phyloP scores from a whole-genome alignment of 208 protist species.

The Crithidia sp. region DNA sequence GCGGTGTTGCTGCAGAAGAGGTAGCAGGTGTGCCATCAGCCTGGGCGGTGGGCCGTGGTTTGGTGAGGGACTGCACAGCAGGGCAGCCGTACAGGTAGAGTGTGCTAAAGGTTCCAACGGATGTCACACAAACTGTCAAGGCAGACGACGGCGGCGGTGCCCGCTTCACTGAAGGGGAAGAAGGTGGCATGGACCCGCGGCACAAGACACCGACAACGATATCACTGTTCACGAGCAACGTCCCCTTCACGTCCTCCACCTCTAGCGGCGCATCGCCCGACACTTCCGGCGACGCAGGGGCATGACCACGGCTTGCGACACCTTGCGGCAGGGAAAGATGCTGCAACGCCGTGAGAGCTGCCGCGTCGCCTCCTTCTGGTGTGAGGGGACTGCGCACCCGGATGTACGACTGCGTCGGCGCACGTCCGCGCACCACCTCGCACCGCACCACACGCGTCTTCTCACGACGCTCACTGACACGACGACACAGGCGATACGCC shows the following conservation, averaged over 20 bases:
- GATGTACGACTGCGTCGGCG: not conserved
- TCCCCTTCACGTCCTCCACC: constrained; percentile 29
- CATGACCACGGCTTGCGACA: not conserved
- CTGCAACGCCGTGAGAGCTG: constrained; percentile 3
- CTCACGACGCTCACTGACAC: not conserved
- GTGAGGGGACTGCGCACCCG: constrained; percentile 26
- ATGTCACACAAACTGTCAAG: not conserved
- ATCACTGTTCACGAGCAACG: constrained; percentile 57
- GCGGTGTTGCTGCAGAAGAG: not conserved
- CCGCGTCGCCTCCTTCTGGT: not conserved
- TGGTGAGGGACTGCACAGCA: constrained; percentile 41
- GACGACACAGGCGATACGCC: constrained; percentile 18
- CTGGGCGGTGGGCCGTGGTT: not conserved
- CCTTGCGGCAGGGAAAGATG: constrained; percentile 4
- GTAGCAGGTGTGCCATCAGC: not conserved
- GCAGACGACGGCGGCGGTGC: not conserved
- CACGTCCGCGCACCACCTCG: constrained; percentile 8
- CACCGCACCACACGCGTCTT: constrained; percentile 18
- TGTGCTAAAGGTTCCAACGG: not conserved
- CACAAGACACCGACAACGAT: constrained; percentile 49
- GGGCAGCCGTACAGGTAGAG: constrained; percentile 71
- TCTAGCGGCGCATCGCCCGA: not conserved
- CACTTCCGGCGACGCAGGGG: not conserved
- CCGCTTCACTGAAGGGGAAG: not conserved
- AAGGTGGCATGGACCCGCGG: not conserved